Evolutionary conservation across 2,329 filamentous ascomycete genomes (phyloP).

Genomic region (Aureobasidium sp.): DNA sequence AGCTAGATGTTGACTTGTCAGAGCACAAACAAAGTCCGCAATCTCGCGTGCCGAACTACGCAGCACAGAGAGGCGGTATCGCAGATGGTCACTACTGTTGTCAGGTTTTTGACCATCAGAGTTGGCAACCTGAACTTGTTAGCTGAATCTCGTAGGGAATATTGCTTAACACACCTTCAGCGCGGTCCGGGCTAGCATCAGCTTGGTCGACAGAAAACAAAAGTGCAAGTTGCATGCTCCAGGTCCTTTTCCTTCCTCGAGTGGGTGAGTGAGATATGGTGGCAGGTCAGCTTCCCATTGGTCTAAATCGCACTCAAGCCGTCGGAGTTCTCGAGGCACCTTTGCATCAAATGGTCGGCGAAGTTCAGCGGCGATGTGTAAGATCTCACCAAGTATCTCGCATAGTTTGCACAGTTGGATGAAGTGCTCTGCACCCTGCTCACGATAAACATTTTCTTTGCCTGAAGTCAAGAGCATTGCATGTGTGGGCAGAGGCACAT

Average conservation of each 20-base stretch:
- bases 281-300: conserved; percentile 3
- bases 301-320: conserved; percentile 1
- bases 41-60: conserved; percentile 5
- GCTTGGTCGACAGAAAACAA: conserved; percentile 31
- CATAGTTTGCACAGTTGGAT: conserved; percentile 2
- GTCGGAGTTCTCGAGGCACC: neutral
- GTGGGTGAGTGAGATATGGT: neutral
- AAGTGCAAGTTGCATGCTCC: conserved; percentile 32
- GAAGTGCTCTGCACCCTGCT: conserved; percentile 2
- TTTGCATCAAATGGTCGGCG: neutral
- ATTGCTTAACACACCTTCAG: neutral
- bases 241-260: conserved; percentile 8
- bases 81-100: neutral
- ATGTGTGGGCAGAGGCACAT: conserved; percentile 44
- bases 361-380: neutral
- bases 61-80: conserved; percentile 2
- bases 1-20: conserved; percentile 1
- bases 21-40: conserved; percentile 7
- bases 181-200: conserved; percentile 22
- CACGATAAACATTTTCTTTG: neutral
- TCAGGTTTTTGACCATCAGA: neutral
- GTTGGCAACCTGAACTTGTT: neutral
- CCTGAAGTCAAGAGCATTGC: neutral
- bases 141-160: neutral
- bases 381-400: neutral